Percentiles rank a stretch among this genome's conserved stretches.
These are phyloP conservation scores for Spathaspora arborariae DNA, from an alignment of 805 yeast genomes.

Conservation along the genomic window DNA sequence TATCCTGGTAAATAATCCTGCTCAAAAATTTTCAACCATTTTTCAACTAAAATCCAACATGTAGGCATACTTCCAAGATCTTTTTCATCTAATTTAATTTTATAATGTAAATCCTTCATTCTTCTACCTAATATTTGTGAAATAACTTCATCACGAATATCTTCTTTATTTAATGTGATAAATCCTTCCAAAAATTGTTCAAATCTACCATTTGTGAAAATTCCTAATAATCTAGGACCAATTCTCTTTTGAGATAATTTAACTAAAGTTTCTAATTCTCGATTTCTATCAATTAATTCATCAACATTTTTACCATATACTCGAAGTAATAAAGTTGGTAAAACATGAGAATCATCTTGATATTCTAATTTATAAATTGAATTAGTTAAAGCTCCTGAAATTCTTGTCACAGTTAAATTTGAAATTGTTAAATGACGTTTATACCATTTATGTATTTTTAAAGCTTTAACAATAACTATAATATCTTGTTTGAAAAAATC, in stretches of 20 bases:
- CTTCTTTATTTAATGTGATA: constrained; percentile 65
- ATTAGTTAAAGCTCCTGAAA: constrained; percentile 92
- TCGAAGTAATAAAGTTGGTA: constrained; percentile 66
- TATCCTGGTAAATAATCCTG: constrained; percentile 39
- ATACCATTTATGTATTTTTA: constrained; percentile 80
- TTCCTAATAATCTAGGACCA: constrained; percentile 87
- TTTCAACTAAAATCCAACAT: constrained; percentile 63
- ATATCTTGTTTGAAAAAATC: constrained; percentile 84
- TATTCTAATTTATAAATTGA: constrained; percentile 77
- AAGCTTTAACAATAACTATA: constrained; percentile 54
- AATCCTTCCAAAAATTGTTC: constrained; percentile 91
- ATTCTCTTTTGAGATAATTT: constrained; percentile 74
- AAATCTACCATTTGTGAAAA: constrained; percentile 87
- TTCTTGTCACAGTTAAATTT: constrained; percentile 55
- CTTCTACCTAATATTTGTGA: constrained; percentile 88
- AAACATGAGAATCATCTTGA: constrained; percentile 32
- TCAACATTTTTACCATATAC: constrained; percentile 88
- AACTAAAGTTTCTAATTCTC: constrained; percentile 68
- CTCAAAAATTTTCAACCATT: constrained; percentile 58
- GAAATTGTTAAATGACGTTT: constrained; percentile 40
- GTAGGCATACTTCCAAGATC: constrained; percentile 59
- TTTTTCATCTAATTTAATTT: constrained; percentile 57
- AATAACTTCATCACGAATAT: constrained; percentile 70
- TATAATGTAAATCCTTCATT: constrained; percentile 90
- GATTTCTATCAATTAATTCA: constrained; percentile 78